Conservation (phyloP, 2,329 filamentous ascomycete genomes). For the Blastomyces emzantsi region DNA sequence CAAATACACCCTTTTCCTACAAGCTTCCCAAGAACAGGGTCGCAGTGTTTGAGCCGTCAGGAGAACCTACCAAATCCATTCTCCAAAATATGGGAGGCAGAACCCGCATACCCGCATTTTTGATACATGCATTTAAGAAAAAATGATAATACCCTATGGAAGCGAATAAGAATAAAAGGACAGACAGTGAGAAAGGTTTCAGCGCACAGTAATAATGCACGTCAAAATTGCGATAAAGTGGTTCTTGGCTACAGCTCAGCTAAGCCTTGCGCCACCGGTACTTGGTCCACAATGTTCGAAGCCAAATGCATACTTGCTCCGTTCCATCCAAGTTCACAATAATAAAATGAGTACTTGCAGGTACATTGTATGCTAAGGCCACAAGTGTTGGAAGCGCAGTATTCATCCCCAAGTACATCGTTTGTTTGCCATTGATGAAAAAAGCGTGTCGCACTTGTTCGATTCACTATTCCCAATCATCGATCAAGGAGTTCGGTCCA, state of each 20-base stretch:
- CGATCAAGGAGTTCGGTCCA: background rate
- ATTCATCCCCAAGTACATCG: background rate
- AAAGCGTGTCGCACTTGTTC: background rate
- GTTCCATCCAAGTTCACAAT: background rate
- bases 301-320: background rate
- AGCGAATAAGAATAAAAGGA: background rate
- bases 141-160: background rate
- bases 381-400: background rate
- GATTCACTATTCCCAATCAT: background rate
- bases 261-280: background rate
- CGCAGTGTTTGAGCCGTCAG: background rate
- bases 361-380: background rate
- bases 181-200: background rate
- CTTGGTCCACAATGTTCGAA: background rate
- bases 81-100: background rate
- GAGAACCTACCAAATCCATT: background rate
- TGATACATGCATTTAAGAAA: background rate
- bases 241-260: conserved; percentile 5
- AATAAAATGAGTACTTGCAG: background rate
- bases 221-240: background rate
- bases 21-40: background rate
- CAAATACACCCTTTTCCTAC: background rate
- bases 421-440: background rate
- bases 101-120: background rate
- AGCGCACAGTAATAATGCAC: background rate